These are phyloP conservation scores for Rubus idaeus DNA, from an alignment of 306 rosid genomes.

Conservation along the genomic window DNA sequence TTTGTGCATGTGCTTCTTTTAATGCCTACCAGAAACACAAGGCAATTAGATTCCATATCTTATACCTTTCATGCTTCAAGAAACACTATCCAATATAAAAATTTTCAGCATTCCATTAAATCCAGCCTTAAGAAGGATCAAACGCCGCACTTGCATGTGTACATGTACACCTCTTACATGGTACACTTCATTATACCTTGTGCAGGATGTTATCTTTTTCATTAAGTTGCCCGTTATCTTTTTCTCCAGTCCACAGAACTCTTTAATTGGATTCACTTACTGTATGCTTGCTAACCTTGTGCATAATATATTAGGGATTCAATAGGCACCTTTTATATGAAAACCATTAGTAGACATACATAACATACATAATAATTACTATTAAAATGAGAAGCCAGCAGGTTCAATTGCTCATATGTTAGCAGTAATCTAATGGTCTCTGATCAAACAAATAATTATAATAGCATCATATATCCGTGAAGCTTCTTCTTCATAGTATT, in stretches of 20 bases:
- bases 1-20: slow-evolving; percentile 72
- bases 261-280: not conserved
- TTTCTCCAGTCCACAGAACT: not conserved
- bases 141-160: not conserved
- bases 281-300: not conserved
- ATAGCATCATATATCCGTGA: not conserved
- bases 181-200: not conserved
- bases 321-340: too few species aligned
- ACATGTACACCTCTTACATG: not conserved
- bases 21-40: slow-evolving; percentile 58
- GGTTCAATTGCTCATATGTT: not conserved
- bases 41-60: slow-evolving; percentile 23
- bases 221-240: not conserved
- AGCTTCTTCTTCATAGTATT: not conserved
- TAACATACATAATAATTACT: not conserved
- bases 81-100: not conserved
- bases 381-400: not conserved
- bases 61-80: not conserved
- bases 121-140: not conserved
- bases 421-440: not conserved
- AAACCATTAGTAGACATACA: not conserved
- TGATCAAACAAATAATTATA: not conserved
- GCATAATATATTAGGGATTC: not conserved
- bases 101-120: not conserved
- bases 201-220: not conserved